Evolutionary conservation across 1,139 yeast genomes (phyloP).

Genomic region (Scheffersomyces quercinus): DNA sequence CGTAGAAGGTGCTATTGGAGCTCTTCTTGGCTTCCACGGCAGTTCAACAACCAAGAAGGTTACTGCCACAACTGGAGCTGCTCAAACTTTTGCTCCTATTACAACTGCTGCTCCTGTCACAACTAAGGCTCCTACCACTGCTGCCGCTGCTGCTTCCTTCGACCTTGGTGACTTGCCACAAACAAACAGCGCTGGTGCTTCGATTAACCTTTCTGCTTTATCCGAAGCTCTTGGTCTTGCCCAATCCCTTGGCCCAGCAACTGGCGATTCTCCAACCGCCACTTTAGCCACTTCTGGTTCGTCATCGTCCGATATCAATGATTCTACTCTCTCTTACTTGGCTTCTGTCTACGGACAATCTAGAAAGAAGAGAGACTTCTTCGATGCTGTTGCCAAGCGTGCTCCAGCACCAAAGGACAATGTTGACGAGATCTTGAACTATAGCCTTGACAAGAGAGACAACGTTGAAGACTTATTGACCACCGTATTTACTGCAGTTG

Average conservation of each 20-base stretch:
- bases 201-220: background rate
- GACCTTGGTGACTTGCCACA: background rate
- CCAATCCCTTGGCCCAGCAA: background rate
- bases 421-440: conserved; percentile 1
- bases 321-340: background rate
- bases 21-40: conserved; percentile 2
- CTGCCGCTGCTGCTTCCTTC: background rate
- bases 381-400: background rate
- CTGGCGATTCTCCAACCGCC: background rate
- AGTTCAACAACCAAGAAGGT: background rate
- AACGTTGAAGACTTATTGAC: conserved; percentile 34
- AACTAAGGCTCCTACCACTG: background rate
- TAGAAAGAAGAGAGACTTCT: conserved; percentile 1
- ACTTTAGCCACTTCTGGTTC: background rate
- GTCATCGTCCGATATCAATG: background rate
- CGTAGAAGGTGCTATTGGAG: conserved; percentile 3
- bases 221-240: background rate
- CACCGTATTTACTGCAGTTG: conserved; percentile 32
- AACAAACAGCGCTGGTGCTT: too few relatives aligned
- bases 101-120: background rate
- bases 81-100: background rate
- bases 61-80: background rate
- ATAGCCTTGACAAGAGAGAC: conserved; percentile 26
- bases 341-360: background rate
- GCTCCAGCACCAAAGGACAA: background rate